Evolutionary conservation across 2,329 filamentous ascomycete genomes (phyloP).

Genomic region (Seiridium cupressi): DNA sequence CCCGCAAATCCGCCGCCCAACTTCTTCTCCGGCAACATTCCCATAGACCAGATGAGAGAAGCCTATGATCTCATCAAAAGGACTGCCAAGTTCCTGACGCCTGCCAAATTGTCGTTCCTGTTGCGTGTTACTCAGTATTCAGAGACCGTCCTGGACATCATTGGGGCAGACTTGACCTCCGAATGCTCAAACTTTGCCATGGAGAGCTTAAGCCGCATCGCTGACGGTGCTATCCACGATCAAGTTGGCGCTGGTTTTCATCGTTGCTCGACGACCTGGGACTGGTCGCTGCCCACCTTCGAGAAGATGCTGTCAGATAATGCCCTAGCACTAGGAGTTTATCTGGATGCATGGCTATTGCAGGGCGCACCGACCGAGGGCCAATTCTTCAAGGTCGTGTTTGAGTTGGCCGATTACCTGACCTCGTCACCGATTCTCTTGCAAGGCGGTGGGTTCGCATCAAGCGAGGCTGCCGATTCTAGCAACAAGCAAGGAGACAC

Average conservation of each 20-base stretch:
- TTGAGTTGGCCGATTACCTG: slow-evolving; percentile 85
- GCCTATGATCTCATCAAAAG: slow-evolving; percentile 76
- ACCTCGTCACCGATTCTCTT: slow-evolving; percentile 68
- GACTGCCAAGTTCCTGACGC: slow-evolving; percentile 87
- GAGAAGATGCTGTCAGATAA: slow-evolving; percentile 98
- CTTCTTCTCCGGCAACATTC: slow-evolving; percentile 45
- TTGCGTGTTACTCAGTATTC: slow-evolving; percentile 73
- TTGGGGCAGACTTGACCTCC: slow-evolving; percentile 76
- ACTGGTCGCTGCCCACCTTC: slow-evolving; percentile 95
- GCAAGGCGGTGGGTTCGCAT: slow-evolving; percentile 73
- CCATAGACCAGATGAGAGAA: slow-evolving; percentile 88
- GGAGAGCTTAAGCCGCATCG: slow-evolving; percentile 74
- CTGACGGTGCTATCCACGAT: slow-evolving; percentile 52
- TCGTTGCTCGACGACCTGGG: slow-evolving; percentile 83
- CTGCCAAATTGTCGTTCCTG: slow-evolving; percentile 80
- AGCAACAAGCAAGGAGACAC: slow-evolving; percentile 69
- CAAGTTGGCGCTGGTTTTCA: slow-evolving; percentile 57
- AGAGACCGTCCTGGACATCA: slow-evolving; percentile 73
- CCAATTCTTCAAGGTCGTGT: slow-evolving; percentile 74
- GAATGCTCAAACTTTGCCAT: slow-evolving; percentile 77
- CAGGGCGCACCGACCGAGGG: slow-evolving; percentile 49
- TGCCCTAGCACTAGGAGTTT: slow-evolving; percentile 77
- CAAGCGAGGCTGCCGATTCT: slow-evolving; percentile 89
- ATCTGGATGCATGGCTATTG: slow-evolving; percentile 80
- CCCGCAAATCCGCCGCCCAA: not conserved